A percentile compares a stretch with the other conserved stretches of the same genome.
Evolutionary conservation across 2,329 filamentous ascomycete species (phyloP).

Genomic region (Botrytis paeoniae): DNA sequence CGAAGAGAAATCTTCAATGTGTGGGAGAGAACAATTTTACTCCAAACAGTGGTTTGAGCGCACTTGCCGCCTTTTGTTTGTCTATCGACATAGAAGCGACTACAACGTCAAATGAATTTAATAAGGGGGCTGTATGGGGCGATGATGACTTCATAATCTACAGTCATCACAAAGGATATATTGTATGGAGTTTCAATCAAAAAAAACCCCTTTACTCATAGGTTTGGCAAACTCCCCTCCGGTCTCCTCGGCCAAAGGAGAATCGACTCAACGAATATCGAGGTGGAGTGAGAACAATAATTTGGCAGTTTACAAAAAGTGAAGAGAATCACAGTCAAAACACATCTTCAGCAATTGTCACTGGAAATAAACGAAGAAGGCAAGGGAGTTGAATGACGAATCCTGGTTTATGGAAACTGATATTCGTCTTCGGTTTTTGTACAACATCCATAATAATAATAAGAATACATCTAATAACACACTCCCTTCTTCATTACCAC

Average conservation of each 20-base stretch:
- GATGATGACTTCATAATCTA: constrained; percentile 31
- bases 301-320: accelerated
- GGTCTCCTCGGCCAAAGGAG: background rate
- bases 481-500: no score
- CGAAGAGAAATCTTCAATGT: background rate
- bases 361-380: background rate
- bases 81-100: background rate
- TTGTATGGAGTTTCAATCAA: constrained; percentile 28
- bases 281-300: background rate
- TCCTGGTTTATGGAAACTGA: background rate
- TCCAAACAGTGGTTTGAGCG: background rate
- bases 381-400: background rate
- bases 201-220: background rate
- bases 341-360: background rate
- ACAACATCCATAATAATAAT: accelerated
- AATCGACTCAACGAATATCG: background rate
- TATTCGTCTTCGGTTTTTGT: background rate
- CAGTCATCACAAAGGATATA: constrained; percentile 20
- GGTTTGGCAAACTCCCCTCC: background rate
- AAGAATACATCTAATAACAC: background rate
- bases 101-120: background rate
- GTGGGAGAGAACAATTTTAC: background rate
- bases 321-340: background rate
- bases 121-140: background rate
- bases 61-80: background rate